Evolutionary conservation across 495 filamentous ascomycete species (phyloP).

Genomic region (Penicillium chermesinum): DNA sequence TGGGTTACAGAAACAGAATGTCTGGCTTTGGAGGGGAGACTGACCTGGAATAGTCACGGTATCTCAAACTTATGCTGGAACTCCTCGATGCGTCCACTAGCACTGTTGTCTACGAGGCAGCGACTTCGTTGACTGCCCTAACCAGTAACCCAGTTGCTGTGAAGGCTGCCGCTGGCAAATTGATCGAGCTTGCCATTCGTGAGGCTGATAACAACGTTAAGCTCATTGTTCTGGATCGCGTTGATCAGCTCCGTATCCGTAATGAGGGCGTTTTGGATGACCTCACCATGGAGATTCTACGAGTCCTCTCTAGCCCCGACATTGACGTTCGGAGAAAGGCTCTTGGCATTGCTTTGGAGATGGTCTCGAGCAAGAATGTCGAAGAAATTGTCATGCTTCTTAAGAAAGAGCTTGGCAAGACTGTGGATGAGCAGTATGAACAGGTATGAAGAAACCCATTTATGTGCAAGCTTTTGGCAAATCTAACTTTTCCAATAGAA

Average conservation of each 20-base stretch:
- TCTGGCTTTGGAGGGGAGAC: conserved; percentile 1
- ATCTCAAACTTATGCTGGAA: conserved; percentile 93
- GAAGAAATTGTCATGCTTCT: conserved; percentile 94
- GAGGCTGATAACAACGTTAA: conserved; percentile 99
- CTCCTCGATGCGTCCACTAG: conserved; percentile 87
- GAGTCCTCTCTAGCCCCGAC: conserved; percentile 93
- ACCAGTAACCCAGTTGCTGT: conserved; percentile 97
- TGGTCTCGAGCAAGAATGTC: conserved; percentile 98
- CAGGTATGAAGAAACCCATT: conserved; percentile 52
- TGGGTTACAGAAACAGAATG: conserved; percentile 25
- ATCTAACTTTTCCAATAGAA: conserved; percentile 50
- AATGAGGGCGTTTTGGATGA: conserved; percentile 94
- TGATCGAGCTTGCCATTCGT: conserved; percentile 94
- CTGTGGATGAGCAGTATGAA: conserved; percentile 97
- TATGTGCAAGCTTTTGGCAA: neutral
- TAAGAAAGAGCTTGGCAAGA: conserved; percentile 97
- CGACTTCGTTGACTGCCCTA: conserved; percentile 90
- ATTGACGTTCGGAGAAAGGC: conserved; percentile 95
- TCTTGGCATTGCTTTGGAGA: conserved; percentile 84
- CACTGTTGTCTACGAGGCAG: conserved; percentile 96
- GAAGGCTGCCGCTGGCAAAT: conserved; percentile 91
- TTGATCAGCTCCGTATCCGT: conserved; percentile 83
- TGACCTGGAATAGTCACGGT: conserved; percentile 60
- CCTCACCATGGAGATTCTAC: conserved; percentile 94
- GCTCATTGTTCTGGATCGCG: conserved; percentile 92